phyloP scores from a whole-genome alignment of 2,329 filamentous ascomycete genomes.

The Curvularia hawaiiensis region DNA sequence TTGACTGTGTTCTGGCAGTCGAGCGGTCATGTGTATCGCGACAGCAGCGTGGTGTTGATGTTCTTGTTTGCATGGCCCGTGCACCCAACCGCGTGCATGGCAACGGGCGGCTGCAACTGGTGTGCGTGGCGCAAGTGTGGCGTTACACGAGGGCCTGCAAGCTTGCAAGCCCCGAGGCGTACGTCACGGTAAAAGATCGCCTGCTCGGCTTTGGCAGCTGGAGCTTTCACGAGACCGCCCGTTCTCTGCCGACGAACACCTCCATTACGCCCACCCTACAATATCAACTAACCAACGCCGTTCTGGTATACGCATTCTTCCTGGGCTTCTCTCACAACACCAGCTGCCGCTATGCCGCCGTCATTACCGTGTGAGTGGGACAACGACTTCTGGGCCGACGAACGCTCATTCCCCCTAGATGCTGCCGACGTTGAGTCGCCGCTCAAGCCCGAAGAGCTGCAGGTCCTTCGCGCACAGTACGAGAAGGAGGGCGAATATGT shows the following conservation, averaged over 20 bases:
- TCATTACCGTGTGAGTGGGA: slow-evolving; percentile 44
- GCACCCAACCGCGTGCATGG: slow-evolving; percentile 31
- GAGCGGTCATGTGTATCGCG: slow-evolving; percentile 18
- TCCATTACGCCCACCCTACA: neutral
- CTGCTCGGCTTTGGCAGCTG: slow-evolving; percentile 13
- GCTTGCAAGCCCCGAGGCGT: slow-evolving; percentile 29
- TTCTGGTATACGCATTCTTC: neutral
- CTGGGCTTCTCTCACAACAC: slow-evolving; percentile 4
- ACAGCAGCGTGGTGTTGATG: slow-evolving; percentile 37
- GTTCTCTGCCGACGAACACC: slow-evolving; percentile 5
- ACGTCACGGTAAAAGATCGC: slow-evolving; percentile 39
- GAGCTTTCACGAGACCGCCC: slow-evolving; percentile 29
- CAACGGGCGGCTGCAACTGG: slow-evolving; percentile 27
- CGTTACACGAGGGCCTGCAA: slow-evolving; percentile 7
- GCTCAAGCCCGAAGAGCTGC: slow-evolving; percentile 87
- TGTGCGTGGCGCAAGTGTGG: slow-evolving; percentile 4
- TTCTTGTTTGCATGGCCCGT: slow-evolving; percentile 38
- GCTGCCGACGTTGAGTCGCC: slow-evolving; percentile 97
- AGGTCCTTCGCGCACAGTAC: slow-evolving; percentile 91
- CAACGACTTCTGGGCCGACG: slow-evolving; percentile 14
- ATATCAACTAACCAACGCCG: neutral
- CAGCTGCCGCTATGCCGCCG: slow-evolving; percentile 36
- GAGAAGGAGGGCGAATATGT: slow-evolving; percentile 98
- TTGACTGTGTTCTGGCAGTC: slow-evolving; percentile 1
- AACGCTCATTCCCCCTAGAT: slow-evolving; percentile 63